Conservation (phyloP, 83 land plant genomes). For the Thuja plicata region DNA sequence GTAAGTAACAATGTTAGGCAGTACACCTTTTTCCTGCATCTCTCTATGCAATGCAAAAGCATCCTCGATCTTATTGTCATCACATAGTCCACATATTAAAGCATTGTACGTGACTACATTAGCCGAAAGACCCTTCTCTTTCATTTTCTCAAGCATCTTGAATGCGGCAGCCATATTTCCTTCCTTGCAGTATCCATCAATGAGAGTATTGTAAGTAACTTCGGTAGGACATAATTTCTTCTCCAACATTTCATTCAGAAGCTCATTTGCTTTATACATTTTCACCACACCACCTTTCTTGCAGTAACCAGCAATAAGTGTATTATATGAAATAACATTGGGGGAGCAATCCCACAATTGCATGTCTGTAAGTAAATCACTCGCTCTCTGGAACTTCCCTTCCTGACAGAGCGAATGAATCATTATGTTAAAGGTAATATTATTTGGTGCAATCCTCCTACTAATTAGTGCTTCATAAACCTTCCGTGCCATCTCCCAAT, state of each 20-base stretch:
- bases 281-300: constrained; percentile 30
- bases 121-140: constrained; percentile 26
- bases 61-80: constrained; percentile 36
- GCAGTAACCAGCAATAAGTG: constrained; percentile 58
- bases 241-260: constrained; percentile 37
- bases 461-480: constrained; percentile 46
- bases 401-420: constrained; percentile 54
- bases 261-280: constrained; percentile 44
- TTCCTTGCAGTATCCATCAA: constrained; percentile 64
- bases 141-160: constrained; percentile 52
- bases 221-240: constrained; percentile 42
- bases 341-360: constrained; percentile 30
- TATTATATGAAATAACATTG: constrained; percentile 47
- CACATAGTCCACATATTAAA: constrained; percentile 50
- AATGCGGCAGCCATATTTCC: constrained; percentile 38
- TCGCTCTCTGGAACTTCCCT: constrained; percentile 53
- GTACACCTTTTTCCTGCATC: constrained; percentile 26
- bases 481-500: constrained; percentile 22
- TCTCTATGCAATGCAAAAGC: constrained; percentile 38
- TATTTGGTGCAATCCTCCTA: constrained; percentile 42
- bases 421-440: constrained; percentile 42
- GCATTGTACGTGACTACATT: constrained; percentile 51
- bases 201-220: constrained; percentile 57
- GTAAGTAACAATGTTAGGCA: constrained; percentile 54
- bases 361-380: constrained; percentile 56